Percentiles rank a stretch among this genome's conserved stretches.
phyloP scores from a whole-genome alignment of 2,329 filamentous ascomycete genomes.

The Trichophyton schoenleinii region DNA sequence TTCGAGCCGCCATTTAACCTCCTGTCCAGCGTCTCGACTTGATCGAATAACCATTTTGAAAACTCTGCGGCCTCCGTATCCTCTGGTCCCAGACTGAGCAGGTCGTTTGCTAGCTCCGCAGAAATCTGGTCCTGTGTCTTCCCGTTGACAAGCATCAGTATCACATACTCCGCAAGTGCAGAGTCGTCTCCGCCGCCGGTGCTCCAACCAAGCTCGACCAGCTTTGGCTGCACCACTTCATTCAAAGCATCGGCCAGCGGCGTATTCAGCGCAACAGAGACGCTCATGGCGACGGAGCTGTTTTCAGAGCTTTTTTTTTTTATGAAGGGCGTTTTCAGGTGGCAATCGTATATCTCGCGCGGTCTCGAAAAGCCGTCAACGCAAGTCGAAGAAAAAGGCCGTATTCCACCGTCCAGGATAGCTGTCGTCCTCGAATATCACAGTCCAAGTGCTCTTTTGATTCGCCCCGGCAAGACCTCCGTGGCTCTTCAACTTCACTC shows the following conservation, averaged over 20 bases:
- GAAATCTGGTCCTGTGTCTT: conserved; percentile 87
- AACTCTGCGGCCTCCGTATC: conserved; percentile 75
- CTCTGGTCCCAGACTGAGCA: conserved; percentile 69
- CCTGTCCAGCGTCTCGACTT: conserved; percentile 56
- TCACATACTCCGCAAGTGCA: conserved; percentile 86
- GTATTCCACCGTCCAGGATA: neutral
- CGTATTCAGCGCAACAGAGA: conserved; percentile 64
- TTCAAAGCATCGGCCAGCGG: conserved; percentile 76
- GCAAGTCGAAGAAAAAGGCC: neutral
- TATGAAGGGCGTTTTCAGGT: neutral
- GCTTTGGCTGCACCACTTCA: conserved; percentile 72
- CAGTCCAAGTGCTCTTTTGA: too few relatives aligned
- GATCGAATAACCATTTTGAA: conserved; percentile 83
- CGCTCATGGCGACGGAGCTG: conserved; percentile 47
- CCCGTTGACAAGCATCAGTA: conserved; percentile 92
- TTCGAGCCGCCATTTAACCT: conserved; percentile 44
- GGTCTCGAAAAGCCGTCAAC: neutral
- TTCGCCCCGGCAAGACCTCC: too few relatives aligned
- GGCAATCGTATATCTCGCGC: neutral
- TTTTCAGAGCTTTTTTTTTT: neutral
- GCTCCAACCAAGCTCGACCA: conserved; percentile 87
- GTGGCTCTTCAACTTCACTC: neutral
- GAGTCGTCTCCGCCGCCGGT: conserved; percentile 67
- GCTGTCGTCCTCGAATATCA: too few relatives aligned
- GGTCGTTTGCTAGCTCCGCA: conserved; percentile 72